Evolutionary conservation across 176 grass and related monocot genomes (phyloP), one percentile per base, ranked within the genome.

Genomic region (Zoysia japonica): DNA sequence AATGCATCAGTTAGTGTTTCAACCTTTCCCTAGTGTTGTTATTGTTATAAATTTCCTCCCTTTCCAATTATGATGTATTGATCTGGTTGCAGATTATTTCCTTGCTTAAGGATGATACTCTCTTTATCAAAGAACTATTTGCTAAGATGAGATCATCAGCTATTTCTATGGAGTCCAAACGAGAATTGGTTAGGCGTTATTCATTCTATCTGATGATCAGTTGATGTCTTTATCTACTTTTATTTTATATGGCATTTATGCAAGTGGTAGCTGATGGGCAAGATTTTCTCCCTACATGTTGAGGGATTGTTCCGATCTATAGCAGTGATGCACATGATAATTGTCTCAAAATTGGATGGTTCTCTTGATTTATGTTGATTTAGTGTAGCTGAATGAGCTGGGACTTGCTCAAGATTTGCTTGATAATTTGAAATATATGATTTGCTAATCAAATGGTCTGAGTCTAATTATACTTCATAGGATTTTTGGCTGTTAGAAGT

Each of bases 91-190:
- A 99, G 96, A 86, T 99, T 80, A 89, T 99, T 80, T 96, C 96
- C 57, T 88, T 93, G 69, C 80, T 99, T 44, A 99, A 99, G 91
- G 96, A 99, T 52, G 96, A 99, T 89, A 74, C 72, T 59, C 87
- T 70, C 77, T 99, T 99, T 92, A 88, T 99, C 57, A 93, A 90
- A 93, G 92, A 95, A 60, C 78, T 99, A 76, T 96, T 99, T 82
- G 74, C 90, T 61, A 91, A 87, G 70, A 96, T 99, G 96, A 95
- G 86, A 78, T 93, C 87, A 28, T 71, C 72, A 12, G 74, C 72
- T 78, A 87, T 76, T 77, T 91, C 88, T 70, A 53, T 71, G 56
- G 92, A 94, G 73, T 96, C 86, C 2, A 99, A 88, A 88, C 87
- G 88, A 80, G 92, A 99, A 83, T 75, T 99, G 92, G 96, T 99